Conservation (phyloP, 148 eudicot genomes). For the Rhododendron ovatum region DNA sequence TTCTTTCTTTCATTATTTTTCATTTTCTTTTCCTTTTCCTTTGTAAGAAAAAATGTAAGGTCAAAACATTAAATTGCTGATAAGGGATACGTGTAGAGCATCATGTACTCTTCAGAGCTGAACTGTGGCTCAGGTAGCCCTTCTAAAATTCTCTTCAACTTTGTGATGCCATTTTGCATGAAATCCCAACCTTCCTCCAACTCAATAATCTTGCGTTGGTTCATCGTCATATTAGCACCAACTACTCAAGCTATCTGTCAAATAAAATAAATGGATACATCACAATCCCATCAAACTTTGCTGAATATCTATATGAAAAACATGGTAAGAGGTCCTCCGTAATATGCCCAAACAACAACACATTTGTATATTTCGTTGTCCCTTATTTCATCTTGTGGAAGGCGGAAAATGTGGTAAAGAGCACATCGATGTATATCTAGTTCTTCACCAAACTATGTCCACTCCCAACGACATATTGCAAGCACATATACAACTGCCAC, state of each 20-base stretch:
- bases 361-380: background rate
- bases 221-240: slow-evolving; percentile 11
- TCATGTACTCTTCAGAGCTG: slow-evolving; percentile 36
- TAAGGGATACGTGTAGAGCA: slow-evolving; percentile 30
- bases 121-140: slow-evolving; percentile 25
- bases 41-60: too few species aligned
- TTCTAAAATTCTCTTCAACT: slow-evolving; percentile 32
- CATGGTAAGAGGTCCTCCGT: background rate
- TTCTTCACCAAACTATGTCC: background rate
- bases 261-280: background rate
- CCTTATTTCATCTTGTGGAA: background rate
- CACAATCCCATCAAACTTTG: background rate
- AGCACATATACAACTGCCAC: background rate
- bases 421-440: background rate
- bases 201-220: slow-evolving; percentile 14
- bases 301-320: background rate
- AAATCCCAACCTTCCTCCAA: slow-evolving; percentile 34
- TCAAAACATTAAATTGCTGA: background rate
- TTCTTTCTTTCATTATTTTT: background rate
- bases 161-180: slow-evolving; percentile 30
- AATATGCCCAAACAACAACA: background rate
- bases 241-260: background rate
- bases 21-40: background rate
- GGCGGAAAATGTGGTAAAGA: background rate
- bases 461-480: background rate